A percentile compares a stretch with the other conserved stretches of the same genome.
phyloP scores from a whole-genome alignment of 176 grass and related monocot genomes.

The Cenchrus purpureus region DNA sequence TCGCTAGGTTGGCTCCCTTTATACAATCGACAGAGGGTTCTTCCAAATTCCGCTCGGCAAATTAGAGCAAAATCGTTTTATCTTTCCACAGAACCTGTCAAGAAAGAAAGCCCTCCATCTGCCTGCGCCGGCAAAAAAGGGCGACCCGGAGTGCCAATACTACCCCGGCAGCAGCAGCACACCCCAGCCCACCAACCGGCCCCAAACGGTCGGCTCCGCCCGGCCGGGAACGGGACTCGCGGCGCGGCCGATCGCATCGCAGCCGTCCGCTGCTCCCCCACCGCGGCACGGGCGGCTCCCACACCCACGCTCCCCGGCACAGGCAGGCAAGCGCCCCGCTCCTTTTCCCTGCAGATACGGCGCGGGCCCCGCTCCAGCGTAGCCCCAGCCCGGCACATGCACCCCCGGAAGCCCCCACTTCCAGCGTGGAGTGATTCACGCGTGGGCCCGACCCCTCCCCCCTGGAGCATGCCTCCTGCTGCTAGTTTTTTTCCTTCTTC shows the following conservation, averaged over 20 bases:
- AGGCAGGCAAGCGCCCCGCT: neutral
- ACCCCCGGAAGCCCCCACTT: neutral
- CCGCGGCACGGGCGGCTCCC: constrained; percentile 2
- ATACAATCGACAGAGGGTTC: neutral
- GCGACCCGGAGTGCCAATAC: neutral
- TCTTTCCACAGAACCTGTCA: neutral
- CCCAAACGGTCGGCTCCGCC: constrained; percentile 16
- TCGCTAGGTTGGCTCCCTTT: neutral
- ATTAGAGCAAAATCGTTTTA: neutral
- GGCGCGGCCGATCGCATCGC: neutral
- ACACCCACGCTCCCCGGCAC: neutral
- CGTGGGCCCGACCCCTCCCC: neutral
- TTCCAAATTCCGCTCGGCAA: no score
- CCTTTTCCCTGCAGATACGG: constrained; percentile 42
- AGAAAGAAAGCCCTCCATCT: neutral
- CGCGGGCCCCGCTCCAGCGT: constrained; percentile 41
- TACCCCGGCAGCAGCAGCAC: constrained; percentile 6
- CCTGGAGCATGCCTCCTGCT: neutral
- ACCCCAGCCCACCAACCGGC: neutral
- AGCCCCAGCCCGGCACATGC: constrained; percentile 37
- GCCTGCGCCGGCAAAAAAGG: neutral
- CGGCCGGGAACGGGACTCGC: neutral
- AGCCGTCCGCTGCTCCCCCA: constrained; percentile 27
- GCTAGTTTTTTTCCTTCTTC: neutral
- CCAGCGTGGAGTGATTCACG: constrained; percentile 59